A percentile compares a stretch with the other conserved stretches of the same genome.
Conservation (phyloP, 1,284 basidiomycete species). For the Ustilago lituana region DNA sequence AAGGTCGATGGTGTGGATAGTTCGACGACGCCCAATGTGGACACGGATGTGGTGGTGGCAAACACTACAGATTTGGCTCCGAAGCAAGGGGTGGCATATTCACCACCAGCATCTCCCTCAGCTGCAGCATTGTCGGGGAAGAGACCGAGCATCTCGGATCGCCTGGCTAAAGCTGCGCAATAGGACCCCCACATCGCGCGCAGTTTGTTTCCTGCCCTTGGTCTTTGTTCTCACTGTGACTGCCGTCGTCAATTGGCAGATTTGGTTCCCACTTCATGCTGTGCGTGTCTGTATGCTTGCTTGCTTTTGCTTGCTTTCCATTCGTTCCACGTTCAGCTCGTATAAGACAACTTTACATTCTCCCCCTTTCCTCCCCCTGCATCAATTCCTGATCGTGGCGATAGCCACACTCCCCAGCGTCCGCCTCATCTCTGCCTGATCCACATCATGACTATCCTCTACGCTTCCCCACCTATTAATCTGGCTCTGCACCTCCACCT, state of each 20-base stretch:
- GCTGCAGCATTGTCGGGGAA: neutral
- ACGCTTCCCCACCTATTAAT: conserved; percentile 98
- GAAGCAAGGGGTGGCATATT: neutral
- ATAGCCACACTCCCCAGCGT: conserved; percentile 73
- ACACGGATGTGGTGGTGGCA: conserved; percentile 17
- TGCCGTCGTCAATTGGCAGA: no score
- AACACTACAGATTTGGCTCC: conserved; percentile 3
- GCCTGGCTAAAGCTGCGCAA: conserved; percentile 26
- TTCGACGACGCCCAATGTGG: neutral
- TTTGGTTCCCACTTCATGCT: no score
- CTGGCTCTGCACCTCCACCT: conserved; percentile 93
- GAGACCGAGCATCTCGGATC: conserved; percentile 25
- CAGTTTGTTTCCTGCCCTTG: no score
- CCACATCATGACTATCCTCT: conserved; percentile 83
- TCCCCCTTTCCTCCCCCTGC: no score
- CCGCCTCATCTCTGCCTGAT: conserved; percentile 89
- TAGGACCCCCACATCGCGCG: neutral
- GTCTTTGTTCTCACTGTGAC: no score
- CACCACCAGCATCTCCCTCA: neutral
- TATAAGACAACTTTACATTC: no score
- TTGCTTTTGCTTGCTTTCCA: neutral
- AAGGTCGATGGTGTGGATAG: conserved; percentile 19
- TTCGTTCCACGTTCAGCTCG: no score
- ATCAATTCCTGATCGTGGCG: conserved; percentile 30
- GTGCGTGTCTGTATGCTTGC: neutral